Base-by-base conservation (phyloP, 768 basidiomycete species). In the Tricholoma sp. region DNA sequence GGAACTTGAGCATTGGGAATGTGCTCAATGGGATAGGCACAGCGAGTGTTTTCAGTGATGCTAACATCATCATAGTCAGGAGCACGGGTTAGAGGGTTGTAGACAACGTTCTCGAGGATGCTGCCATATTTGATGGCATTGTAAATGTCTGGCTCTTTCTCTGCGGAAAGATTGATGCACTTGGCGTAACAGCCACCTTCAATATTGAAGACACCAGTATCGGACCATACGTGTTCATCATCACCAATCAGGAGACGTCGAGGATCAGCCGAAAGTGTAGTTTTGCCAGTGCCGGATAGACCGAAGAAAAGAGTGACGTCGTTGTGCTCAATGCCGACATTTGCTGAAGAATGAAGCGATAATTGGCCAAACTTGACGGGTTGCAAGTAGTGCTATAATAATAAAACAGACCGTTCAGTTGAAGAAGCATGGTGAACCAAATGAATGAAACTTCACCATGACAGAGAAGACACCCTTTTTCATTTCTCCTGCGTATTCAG, bases 391-490 rank as follows among this genome's bases (percentile, higher is more conserved):
- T 99, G 97, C 86, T 88, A 61, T 32, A 53, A 62, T 50, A 28
- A 50, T 24, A 24, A 24, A 24, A n/a, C n/a, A n/a, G 57, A 34
- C 18, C 37, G 53, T 60, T 64, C 52, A 52, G 65, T 54, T 36
- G 52, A 57, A 50, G 44, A 34, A 50, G 29, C 12, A 37, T 31
- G 32, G 6, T 17, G 51, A 37, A 50, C 52, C 18, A 18, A 53
- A 32, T 31, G 33, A 12, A 57, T 42, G 44, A 48, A 60, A 18
- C 59, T 49, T n/a, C 31, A 86, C 85, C 96, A 99, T 99, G 64
- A 99, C 95, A 44, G 90, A 93, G 80, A 99, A 99, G 71, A 99
- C 92, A 70, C 97, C 97, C 85, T 99, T 99, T 80, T 99, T 99
- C 97, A 99, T 99, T 79, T 99, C 94, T 50, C 94, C 94, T 29